A percentile compares a stretch with the other conserved stretches of the same genome.
Conservation (phyloP, 345 rosid genomes). For the Hibiscus mutabilis region DNA sequence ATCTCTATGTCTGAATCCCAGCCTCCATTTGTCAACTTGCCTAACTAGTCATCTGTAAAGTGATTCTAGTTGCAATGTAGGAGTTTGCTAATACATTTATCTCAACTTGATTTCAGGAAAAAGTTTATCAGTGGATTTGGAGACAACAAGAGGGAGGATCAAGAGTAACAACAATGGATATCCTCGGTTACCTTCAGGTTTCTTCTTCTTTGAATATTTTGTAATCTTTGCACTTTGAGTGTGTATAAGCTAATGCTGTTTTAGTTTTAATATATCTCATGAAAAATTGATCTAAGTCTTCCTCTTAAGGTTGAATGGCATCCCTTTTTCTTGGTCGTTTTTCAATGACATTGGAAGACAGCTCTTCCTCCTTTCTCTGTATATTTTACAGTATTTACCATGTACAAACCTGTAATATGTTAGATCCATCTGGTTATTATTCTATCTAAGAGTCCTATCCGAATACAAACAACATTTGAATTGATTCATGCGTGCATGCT, state of each 20-base stretch:
- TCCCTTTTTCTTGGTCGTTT: neutral
- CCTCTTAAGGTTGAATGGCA: neutral
- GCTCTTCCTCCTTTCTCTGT: neutral
- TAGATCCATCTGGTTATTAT: neutral
- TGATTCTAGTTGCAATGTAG: neutral
- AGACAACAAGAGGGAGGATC: conserved; percentile 86
- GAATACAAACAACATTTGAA: neutral
- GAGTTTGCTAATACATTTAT: neutral
- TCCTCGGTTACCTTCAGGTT: conserved; percentile 69
- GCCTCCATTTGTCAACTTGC: neutral
- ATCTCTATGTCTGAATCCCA: neutral
- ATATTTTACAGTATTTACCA: neutral
- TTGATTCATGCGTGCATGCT: neutral
- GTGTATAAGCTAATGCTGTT: neutral
- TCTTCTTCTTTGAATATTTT: neutral
- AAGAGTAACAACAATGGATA: conserved; percentile 60
- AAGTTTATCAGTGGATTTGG: conserved; percentile 76
- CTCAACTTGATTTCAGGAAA: conserved; percentile 50
- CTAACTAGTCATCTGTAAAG: neutral
- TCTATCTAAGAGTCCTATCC: neutral
- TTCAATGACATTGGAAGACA: neutral
- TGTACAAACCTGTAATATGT: neutral
- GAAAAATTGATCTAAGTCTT: neutral
- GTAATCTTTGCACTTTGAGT: neutral
- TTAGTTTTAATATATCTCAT: neutral